These are phyloP conservation scores for Sclerotiophoma versabilis DNA, from an alignment of 2,329 filamentous ascomycete species.

Conservation along the genomic window DNA sequence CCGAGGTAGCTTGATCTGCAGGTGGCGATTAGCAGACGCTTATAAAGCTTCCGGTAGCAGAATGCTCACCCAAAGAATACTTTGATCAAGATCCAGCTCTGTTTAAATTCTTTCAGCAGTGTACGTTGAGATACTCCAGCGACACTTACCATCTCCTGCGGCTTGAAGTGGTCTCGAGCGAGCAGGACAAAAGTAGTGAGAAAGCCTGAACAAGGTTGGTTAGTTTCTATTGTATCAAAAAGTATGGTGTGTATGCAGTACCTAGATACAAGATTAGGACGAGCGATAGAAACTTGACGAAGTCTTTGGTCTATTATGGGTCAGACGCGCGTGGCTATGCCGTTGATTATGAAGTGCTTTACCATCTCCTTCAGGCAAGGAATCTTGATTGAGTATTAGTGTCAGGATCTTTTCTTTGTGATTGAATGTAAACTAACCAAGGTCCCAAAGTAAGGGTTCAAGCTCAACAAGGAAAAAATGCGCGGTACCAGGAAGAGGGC, in stretches of 20 bases:
- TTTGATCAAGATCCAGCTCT: slow-evolving; percentile 75
- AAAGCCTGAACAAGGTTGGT: slow-evolving; percentile 64
- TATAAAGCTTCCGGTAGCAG: not conserved
- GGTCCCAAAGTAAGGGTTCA: slow-evolving; percentile 90
- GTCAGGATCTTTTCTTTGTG: too few relatives aligned
- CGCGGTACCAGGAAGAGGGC: slow-evolving; percentile 87
- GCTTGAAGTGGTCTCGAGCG: slow-evolving; percentile 71
- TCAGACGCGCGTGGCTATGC: slow-evolving; percentile 10
- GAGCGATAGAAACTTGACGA: slow-evolving; percentile 80
- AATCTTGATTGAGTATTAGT: slow-evolving; percentile 59
- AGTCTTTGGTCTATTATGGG: slow-evolving; percentile 73
- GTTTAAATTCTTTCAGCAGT: slow-evolving; percentile 19
- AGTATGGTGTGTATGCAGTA: slow-evolving; percentile 30
- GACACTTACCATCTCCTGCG: slow-evolving; percentile 64
- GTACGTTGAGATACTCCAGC: too few relatives aligned
- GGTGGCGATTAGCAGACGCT: not conserved
- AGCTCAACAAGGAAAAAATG: slow-evolving; percentile 84
- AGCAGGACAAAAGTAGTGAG: slow-evolving; percentile 84
- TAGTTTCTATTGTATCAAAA: not conserved
- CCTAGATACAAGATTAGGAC: slow-evolving; percentile 83
- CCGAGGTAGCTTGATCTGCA: slow-evolving; percentile 70
- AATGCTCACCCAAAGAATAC: slow-evolving; percentile 73
- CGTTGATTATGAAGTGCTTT: slow-evolving; percentile 3
- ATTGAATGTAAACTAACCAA: slow-evolving; percentile 55
- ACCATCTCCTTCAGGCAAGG: slow-evolving; percentile 93